Percentiles rank a stretch among this genome's conserved stretches.
Evolutionary conservation across 1,284 basidiomycete genomes (phyloP).

Genomic region (Fomes fomentarius): DNA sequence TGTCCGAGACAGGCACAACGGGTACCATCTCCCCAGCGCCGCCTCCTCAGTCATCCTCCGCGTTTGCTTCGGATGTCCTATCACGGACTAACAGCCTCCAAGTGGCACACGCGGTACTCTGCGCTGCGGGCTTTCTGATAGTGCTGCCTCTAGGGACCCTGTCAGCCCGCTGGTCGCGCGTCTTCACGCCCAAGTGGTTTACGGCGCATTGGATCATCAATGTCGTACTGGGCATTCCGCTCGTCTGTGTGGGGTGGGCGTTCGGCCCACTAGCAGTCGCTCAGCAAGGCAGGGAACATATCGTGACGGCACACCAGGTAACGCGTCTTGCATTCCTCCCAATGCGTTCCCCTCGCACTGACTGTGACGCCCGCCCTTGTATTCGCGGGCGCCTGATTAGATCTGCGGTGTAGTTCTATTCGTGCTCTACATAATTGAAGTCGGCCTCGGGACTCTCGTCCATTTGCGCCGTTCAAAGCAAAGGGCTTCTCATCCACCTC

Average conservation of each 20-base stretch:
- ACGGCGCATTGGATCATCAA: constrained; percentile 54
- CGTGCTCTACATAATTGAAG: constrained; percentile 55
- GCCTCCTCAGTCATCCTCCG: constrained; percentile 10
- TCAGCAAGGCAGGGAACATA: constrained; percentile 45
- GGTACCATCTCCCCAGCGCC: constrained; percentile 8
- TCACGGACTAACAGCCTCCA: constrained; percentile 44
- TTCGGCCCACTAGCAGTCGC: constrained; percentile 55
- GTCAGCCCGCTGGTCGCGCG: constrained; percentile 62
- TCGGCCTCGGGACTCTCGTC: constrained; percentile 57
- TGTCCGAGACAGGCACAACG: not conserved
- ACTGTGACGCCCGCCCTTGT: not conserved
- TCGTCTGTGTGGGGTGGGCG: constrained; percentile 53
- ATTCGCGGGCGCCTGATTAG: constrained; percentile 33
- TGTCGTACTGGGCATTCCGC: constrained; percentile 49
- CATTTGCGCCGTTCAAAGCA: constrained; percentile 46
- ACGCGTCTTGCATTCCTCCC: not conserved
- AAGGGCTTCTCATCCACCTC: constrained; percentile 45
- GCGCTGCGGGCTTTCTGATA: constrained; percentile 61
- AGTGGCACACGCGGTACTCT: constrained; percentile 55
- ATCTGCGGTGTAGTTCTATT: constrained; percentile 58
- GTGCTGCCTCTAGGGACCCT: constrained; percentile 62
- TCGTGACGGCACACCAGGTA: constrained; percentile 55
- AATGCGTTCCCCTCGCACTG: not conserved
- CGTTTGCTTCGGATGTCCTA: constrained; percentile 1
- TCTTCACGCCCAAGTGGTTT: constrained; percentile 62